phyloP scores from a whole-genome alignment of 352 stramenopile genomes.

The Aphanomyces invadans region DNA sequence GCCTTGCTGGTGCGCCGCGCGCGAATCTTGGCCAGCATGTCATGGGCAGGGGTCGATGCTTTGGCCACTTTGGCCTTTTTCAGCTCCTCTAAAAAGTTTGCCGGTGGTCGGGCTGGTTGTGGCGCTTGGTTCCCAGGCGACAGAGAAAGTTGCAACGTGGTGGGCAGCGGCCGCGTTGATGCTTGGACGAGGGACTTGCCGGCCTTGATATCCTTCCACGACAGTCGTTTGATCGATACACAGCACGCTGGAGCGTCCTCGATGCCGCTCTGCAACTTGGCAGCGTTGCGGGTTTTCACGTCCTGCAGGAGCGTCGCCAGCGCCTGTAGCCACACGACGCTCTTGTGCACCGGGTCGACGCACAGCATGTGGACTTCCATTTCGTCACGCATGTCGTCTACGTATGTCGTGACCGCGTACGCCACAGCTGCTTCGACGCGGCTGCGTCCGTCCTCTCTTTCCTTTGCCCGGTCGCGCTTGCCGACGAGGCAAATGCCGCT shows the following conservation, averaged over 20 bases:
- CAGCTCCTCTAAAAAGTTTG: conserved; percentile 22
- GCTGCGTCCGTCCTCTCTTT: conserved; percentile 42
- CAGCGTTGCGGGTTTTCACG: neutral
- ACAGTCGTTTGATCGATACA: neutral
- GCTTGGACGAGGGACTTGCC: neutral
- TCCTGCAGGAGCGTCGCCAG: neutral
- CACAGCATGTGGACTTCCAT: conserved; percentile 27
- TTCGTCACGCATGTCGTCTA: conserved; percentile 36
- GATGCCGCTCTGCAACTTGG: neutral
- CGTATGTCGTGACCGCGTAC: conserved; percentile 20
- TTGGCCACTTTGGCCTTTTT: conserved; percentile 8
- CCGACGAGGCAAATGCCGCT: conserved; percentile 54
- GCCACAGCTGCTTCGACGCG: conserved; percentile 33
- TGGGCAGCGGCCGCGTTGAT: neutral
- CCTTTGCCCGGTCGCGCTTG: conserved; percentile 44
- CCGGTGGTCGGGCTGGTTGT: conserved; percentile 20
- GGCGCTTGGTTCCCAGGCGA: neutral
- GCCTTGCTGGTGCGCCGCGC: conserved; percentile 30
- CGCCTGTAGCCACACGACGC: conserved; percentile 5
- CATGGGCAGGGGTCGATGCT: conserved; percentile 17
- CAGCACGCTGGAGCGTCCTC: neutral
- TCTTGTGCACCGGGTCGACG: conserved; percentile 25
- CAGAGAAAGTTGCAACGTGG: no score
- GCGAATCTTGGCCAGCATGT: conserved; percentile 63
- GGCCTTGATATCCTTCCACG: conserved; percentile 3